Percentiles rank a stretch among this genome's conserved stretches.
phyloP scores from a whole-genome alignment of 2,329 filamentous ascomycete species.

The Zopfia rhizophila region DNA sequence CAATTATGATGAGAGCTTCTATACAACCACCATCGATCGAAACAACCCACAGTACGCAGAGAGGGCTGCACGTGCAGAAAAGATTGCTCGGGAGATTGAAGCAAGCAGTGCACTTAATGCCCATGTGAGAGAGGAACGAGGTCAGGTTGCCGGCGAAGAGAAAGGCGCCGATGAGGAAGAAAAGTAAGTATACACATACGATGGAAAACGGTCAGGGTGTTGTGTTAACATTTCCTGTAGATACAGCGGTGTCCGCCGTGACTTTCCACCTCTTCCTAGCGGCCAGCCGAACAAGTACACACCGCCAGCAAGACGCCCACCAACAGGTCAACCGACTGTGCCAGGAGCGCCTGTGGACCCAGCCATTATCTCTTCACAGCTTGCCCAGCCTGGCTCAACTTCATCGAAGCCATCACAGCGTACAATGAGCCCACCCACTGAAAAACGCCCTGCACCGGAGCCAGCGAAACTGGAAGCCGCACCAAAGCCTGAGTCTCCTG shows the following conservation, averaged over 20 bases:
- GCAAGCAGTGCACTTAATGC: constrained; percentile 75
- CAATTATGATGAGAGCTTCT: constrained; percentile 93
- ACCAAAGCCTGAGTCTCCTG: constrained; percentile 21
- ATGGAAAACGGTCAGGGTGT: too few species aligned
- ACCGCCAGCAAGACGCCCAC: constrained; percentile 86
- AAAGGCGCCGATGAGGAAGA: constrained; percentile 87
- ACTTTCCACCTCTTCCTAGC: constrained; percentile 72
- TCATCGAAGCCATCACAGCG: constrained; percentile 35
- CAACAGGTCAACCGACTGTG: constrained; percentile 77
- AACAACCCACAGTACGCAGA: constrained; percentile 83
- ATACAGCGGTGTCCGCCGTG: constrained; percentile 90
- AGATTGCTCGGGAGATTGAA: constrained; percentile 90
- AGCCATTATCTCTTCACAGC: constrained; percentile 88
- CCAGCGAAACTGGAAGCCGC: constrained; percentile 24
- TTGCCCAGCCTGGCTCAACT: constrained; percentile 63
- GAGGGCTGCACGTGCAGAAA: constrained; percentile 78
- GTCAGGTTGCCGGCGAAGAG: constrained; percentile 71
- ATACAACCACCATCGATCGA: constrained; percentile 91
- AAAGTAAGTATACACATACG: constrained; percentile 70
- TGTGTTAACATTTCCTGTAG: constrained; percentile 56
- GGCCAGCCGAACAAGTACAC: constrained; percentile 80
- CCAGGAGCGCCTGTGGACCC: constrained; percentile 83
- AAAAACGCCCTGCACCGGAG: constrained; percentile 32
- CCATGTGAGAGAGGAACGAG: constrained; percentile 90
- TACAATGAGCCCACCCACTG: constrained; percentile 32